Base-by-base conservation (phyloP, 2,329 filamentous ascomycete species). In the Claviceps humidiphila region DNA sequence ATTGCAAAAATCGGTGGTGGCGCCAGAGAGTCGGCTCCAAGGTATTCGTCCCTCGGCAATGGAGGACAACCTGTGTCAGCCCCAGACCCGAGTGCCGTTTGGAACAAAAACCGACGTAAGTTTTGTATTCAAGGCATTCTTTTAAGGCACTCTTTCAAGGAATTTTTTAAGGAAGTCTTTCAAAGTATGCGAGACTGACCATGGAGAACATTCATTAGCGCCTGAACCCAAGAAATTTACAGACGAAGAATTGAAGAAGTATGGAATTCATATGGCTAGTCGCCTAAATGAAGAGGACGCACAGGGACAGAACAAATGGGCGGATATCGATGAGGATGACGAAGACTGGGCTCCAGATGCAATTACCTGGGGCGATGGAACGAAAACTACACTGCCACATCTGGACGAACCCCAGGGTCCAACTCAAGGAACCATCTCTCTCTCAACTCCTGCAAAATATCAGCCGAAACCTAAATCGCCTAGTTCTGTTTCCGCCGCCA, bases 41-140 rank as follows among this genome's bases (percentile, higher is more conserved):
- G 72, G 51, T 67, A 71, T 41, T 63, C 69, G 7, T 65, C 64
- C 6, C 61, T 63, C 7, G 59, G 75, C 61, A 83, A 81, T 60
- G 78, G 80, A 55, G 77, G 77, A 50, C 82, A 83, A 56, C 61
- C 76, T 38, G 74, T 76, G 17, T 63, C 77, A 55, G 81, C 80
- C 26, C 85, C 87, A 14, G 86, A 90, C 65, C 76, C 79, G 34
- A 86, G 73, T 66, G 84, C 78, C 51, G 87, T 94, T 42, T 94
- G 88, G 88, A 94, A 93, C 71, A 90, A 89, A 69, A 94, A 93
- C 65, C 77, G 84, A 73, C 85, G 87, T 85, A 78, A 65, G 83
- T 72, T 50, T 30, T 48, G 47, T n/a, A 3, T 26, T 34, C 16
- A 7, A 13, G 20, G 16, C 26, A 46, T 41, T 47, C 13, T 46